Base-by-base conservation (phyloP, 2,329 filamentous ascomycete genomes). In the Verticillium zaregamsianum region DNA sequence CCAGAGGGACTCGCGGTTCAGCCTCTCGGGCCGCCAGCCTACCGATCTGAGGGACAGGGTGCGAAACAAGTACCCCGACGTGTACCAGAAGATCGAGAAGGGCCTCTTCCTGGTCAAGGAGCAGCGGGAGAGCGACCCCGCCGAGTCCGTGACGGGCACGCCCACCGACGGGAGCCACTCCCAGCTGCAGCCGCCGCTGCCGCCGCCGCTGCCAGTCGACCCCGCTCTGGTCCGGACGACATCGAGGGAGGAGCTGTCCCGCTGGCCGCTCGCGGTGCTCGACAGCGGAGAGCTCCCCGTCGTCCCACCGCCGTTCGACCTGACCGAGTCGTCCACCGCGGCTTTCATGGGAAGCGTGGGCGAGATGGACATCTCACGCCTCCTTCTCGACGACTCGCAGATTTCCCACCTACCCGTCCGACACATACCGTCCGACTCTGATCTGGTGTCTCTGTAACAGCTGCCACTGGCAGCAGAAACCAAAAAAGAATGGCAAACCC, bases 21-120 rank as follows among this genome's bases (percentile, higher is more conserved):
- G 85, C 63, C 74, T 89, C n/a, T 80, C 82, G 5, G 82, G 72
- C 62, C 77, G 86, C 55, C 83, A 87, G 65, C 86, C 86, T 1
- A 89, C 86, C 0, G 86, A 89, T 68, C 71, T 89, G 59, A 78
- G 86, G 64, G 86, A 89, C 65, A 79, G 86, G 25, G 80, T 88
- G 35, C 81, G 86, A 54, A 89, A 89, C 72, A 88, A 86, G 66
- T 87, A 86, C 66, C 83, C 85, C 3, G 80, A 81, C 15, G 81
- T 84, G 35, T 88, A 86, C 66, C 77, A 80, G 28, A 75, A 77
- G 60, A 84, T 85, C 55, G 84, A 86, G 68, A 86, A 85, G 71
- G 80, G 82, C 35, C 74, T 77, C 4, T 78, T 83, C 61, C 79
- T 80, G 55, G 69, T 76, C 62, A 78, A 80, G 66, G 77, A 82